phyloP scores from a whole-genome alignment of 2,329 filamentous ascomycete species.

The Chaetomiaceae sp. region DNA sequence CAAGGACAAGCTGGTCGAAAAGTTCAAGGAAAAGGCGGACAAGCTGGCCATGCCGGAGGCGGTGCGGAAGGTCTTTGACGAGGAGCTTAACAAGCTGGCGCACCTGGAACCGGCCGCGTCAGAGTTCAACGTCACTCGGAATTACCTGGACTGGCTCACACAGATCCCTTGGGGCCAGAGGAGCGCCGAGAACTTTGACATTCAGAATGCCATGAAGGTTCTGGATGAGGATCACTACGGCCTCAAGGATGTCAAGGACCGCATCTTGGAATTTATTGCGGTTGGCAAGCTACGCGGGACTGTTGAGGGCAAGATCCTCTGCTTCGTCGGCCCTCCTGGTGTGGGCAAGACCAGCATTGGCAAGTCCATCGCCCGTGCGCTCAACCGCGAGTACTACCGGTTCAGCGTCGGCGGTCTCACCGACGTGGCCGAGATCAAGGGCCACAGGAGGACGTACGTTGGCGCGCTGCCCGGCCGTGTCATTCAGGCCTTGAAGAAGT shows the following conservation, averaged over 20 bases:
- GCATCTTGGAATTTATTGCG: conserved; percentile 96
- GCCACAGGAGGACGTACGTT: conserved; percentile 92
- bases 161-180: conserved; percentile 97
- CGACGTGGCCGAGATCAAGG: conserved; percentile 98
- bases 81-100: conserved; percentile 94
- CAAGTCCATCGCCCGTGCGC: conserved; percentile 90
- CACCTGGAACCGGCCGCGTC: conserved; percentile 93
- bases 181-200: conserved; percentile 94
- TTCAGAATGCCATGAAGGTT: conserved; percentile 83
- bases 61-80: conserved; percentile 96
- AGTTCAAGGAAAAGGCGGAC: conserved; percentile 90
- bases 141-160: conserved; percentile 97
- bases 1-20: conserved; percentile 96
- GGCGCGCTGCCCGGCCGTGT: conserved; percentile 93
- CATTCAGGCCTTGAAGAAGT: conserved; percentile 98
- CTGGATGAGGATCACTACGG: conserved; percentile 96
- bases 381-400: conserved; percentile 95
- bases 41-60: conserved; percentile 96
- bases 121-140: conserved; percentile 97
- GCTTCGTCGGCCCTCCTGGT: conserved; percentile 93
- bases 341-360: conserved; percentile 99
- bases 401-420: conserved; percentile 97
- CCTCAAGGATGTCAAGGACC: conserved; percentile 95
- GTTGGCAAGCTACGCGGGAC: conserved; percentile 95
- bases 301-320: conserved; percentile 96